These are phyloP conservation scores for Lasiosphaeria ovina DNA, from an alignment of 495 filamentous ascomycete genomes.

Conservation along the genomic window DNA sequence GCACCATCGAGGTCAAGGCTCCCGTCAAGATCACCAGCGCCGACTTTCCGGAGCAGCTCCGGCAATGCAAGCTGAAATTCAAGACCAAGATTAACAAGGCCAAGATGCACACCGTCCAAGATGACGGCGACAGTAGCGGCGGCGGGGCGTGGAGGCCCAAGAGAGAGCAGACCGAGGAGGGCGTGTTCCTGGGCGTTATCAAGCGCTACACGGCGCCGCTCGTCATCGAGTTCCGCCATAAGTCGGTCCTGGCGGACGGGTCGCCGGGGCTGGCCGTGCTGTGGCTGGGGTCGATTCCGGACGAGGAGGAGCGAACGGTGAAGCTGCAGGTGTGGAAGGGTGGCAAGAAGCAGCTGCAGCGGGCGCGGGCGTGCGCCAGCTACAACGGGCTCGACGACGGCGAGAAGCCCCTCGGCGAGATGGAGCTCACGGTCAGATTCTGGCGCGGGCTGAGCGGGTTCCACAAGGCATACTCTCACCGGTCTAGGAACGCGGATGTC, in stretches of 20 bases:
- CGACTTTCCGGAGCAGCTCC: conserved; percentile 34
- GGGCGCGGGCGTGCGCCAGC: conserved; percentile 37
- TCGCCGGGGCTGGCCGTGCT: conserved; percentile 60
- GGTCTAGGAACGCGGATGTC: conserved; percentile 48
- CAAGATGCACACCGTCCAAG: conserved; percentile 52
- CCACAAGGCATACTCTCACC: conserved; percentile 49
- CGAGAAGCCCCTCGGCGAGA: conserved; percentile 53
- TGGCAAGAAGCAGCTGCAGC: conserved; percentile 45
- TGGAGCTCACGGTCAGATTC: conserved; percentile 54
- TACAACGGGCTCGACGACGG: conserved; percentile 39
- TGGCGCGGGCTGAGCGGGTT: conserved; percentile 58
- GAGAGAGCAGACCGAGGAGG: conserved; percentile 42
- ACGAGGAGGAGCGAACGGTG: conserved; percentile 58
- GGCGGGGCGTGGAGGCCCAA: conserved; percentile 30
- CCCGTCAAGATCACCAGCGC: conserved; percentile 29
- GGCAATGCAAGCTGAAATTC: conserved; percentile 52
- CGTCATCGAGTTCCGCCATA: conserved; percentile 59
- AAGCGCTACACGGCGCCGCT: conserved; percentile 61
- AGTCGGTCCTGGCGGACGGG: conserved; percentile 48
- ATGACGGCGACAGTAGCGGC: conserved; percentile 7
- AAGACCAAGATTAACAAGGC: conserved; percentile 49
- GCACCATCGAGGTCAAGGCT: conserved; percentile 57
- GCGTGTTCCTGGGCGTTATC: conserved; percentile 53
- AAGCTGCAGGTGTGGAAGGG: conserved; percentile 56
- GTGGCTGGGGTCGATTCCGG: conserved; percentile 64